A percentile compares a stretch with the other conserved stretches of the same genome.
These are phyloP conservation scores for Hypoxylon crocopeplum DNA, from an alignment of 495 filamentous ascomycete genomes.

Conservation along the genomic window DNA sequence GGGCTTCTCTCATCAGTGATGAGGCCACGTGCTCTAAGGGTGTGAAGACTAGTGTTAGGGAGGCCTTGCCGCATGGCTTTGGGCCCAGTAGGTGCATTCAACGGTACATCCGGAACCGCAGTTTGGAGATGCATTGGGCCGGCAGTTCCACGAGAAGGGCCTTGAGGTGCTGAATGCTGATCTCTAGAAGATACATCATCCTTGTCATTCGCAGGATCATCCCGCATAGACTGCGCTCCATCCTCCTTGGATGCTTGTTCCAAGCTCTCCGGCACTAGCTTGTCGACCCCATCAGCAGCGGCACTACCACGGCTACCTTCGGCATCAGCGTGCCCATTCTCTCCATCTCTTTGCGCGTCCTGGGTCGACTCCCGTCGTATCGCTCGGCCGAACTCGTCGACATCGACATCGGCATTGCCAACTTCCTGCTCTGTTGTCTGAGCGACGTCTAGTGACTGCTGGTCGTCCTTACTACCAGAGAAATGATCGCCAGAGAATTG, in stretches of 20 bases:
- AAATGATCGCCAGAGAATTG: slow-evolving; percentile 44
- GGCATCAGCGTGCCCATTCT: slow-evolving; percentile 25
- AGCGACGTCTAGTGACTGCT: slow-evolving; percentile 43
- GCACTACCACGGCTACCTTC: slow-evolving; percentile 23
- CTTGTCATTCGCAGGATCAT: slow-evolving; percentile 34
- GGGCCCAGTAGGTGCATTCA: slow-evolving; percentile 85
- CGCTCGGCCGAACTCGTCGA: slow-evolving; percentile 63
- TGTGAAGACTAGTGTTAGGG: slow-evolving; percentile 72
- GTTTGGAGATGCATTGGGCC: slow-evolving; percentile 32
- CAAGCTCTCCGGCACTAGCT: slow-evolving; percentile 19
- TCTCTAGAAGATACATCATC: slow-evolving; percentile 43
- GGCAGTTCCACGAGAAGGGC: slow-evolving; percentile 24
- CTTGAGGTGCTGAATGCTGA: slow-evolving; percentile 35
- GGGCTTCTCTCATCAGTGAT: slow-evolving; percentile 48
- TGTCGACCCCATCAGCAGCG: slow-evolving; percentile 25
- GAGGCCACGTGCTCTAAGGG: slow-evolving; percentile 57
- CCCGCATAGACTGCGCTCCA: slow-evolving; percentile 30
- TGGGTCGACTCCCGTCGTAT: slow-evolving; percentile 41
- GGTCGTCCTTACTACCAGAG: slow-evolving; percentile 46
- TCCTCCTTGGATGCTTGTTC: slow-evolving; percentile 32
- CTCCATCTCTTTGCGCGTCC: slow-evolving; percentile 26
- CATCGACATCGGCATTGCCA: slow-evolving; percentile 53
- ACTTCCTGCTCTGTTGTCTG: slow-evolving; percentile 41
- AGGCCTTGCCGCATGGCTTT: slow-evolving; percentile 91
- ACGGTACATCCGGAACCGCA: slow-evolving; percentile 53